A percentile compares a stretch with the other conserved stretches of the same genome.
Conservation (phyloP, 108 stramenopile species). For the Pseudonitzschia delicatissima region DNA sequence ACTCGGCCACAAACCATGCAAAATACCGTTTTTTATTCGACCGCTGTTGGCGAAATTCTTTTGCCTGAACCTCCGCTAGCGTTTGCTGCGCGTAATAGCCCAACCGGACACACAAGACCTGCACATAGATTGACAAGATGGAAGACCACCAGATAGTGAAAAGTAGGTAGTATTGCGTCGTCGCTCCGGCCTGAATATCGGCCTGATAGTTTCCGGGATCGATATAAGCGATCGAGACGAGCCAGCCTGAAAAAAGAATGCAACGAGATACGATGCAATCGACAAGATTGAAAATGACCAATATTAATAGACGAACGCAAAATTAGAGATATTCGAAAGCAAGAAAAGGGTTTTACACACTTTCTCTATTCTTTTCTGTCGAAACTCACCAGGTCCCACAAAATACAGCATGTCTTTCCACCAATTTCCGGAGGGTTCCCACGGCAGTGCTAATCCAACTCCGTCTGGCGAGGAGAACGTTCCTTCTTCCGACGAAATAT, state of each 20-base stretch:
- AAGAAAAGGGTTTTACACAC: no score
- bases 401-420: slow-evolving; percentile 54
- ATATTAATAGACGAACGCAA: not conserved
- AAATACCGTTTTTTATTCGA: slow-evolving; percentile 32
- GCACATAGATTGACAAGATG: slow-evolving; percentile 67
- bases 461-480: not conserved
- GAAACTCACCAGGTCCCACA: slow-evolving; percentile 33
- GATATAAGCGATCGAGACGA: slow-evolving; percentile 80
- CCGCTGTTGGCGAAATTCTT: slow-evolving; percentile 1
- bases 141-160: slow-evolving; percentile 72
- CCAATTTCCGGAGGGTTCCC: slow-evolving; percentile 28
- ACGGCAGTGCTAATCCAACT: not conserved
- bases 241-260: slow-evolving; percentile 37
- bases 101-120: slow-evolving; percentile 72
- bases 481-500: not conserved
- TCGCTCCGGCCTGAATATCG: slow-evolving; percentile 81
- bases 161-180: slow-evolving; percentile 64
- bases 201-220: slow-evolving; percentile 88
- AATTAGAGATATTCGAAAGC: not conserved
- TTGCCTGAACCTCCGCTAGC: slow-evolving; percentile 64
- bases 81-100: slow-evolving; percentile 70
- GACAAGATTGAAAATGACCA: not conserved
- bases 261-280: not conserved
- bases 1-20: slow-evolving; percentile 55
- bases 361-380: no score